phyloP scores from a whole-genome alignment of 495 filamentous ascomycete species.

The Trichodelitschia bisporula region DNA sequence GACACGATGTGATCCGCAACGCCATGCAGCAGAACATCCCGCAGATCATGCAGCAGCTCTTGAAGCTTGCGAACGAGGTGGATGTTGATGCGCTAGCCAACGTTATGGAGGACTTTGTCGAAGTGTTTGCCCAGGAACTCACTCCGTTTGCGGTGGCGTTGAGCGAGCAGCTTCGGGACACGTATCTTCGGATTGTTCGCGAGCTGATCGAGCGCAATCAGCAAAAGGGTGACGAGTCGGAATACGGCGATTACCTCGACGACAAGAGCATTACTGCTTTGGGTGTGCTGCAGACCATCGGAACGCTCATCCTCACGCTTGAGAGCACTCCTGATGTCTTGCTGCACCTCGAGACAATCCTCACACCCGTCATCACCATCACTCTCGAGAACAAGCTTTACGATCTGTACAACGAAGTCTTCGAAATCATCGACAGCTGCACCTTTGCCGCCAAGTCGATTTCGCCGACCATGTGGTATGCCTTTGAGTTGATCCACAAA shows the following conservation, averaged over 20 bases:
- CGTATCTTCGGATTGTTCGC: constrained; percentile 78
- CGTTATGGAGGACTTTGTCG: constrained; percentile 99
- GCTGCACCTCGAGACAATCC: constrained; percentile 72
- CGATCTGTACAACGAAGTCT: constrained; percentile 90
- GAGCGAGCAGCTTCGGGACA: constrained; percentile 88
- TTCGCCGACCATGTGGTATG: constrained; percentile 91
- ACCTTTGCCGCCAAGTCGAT: constrained; percentile 95
- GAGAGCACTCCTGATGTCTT: constrained; percentile 93
- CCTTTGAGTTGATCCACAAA: constrained; percentile 85
- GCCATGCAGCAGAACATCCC: constrained; percentile 96
- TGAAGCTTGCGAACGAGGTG: constrained; percentile 89
- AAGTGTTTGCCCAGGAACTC: constrained; percentile 85
- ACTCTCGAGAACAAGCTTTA: constrained; percentile 96
- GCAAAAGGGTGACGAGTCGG: constrained; percentile 38
- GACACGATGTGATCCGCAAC: constrained; percentile 76
- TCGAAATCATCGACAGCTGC: constrained; percentile 97
- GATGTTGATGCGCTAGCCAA: constrained; percentile 90
- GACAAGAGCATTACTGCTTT: constrained; percentile 97
- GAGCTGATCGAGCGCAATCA: constrained; percentile 71
- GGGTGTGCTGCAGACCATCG: constrained; percentile 91
- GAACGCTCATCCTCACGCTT: constrained; percentile 83
- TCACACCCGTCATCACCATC: constrained; percentile 91
- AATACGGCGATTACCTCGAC: constrained; percentile 79
- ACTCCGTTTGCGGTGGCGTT: constrained; percentile 96
- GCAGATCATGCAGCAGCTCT: constrained; percentile 97